phyloP scores from a whole-genome alignment of 306 rosid species.

The Corylus americana region DNA sequence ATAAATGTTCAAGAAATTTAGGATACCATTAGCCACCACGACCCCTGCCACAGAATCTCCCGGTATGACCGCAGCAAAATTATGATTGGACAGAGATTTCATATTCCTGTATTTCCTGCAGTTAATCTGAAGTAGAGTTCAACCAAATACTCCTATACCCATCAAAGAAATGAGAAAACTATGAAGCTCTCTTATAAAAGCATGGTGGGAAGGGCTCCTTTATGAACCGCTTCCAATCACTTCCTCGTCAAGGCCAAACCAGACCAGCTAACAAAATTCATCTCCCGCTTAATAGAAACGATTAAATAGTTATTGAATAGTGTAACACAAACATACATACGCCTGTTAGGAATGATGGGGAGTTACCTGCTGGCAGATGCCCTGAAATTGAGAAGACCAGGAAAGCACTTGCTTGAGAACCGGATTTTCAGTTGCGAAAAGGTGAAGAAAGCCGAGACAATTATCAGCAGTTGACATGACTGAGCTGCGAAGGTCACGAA shows the following conservation, averaged over 20 bases:
- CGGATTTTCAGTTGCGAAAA: slow-evolving; percentile 58
- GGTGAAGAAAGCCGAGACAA: slow-evolving; percentile 38
- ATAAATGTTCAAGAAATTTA: slow-evolving; percentile 82
- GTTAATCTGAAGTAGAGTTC: slow-evolving; percentile 56
- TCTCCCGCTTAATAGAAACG: no score
- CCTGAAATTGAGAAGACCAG: slow-evolving; percentile 47
- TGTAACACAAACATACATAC: neutral
- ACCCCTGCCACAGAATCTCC: slow-evolving; percentile 92
- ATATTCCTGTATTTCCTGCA: slow-evolving; percentile 35
- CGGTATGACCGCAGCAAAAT: slow-evolving; percentile 85
- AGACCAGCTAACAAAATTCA: no score
- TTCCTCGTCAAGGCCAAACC: no score
- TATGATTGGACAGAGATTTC: slow-evolving; percentile 40
- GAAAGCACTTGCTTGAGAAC: slow-evolving; percentile 50
- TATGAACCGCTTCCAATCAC: neutral
- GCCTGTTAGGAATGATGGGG: neutral
- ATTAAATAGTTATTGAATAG: neutral
- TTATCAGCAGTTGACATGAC: slow-evolving; percentile 37
- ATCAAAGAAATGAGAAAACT: neutral
- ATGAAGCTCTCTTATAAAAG: no score
- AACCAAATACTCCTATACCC: neutral
- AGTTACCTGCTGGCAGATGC: slow-evolving; percentile 56
- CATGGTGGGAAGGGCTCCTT: neutral
- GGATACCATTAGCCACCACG: slow-evolving; percentile 75
- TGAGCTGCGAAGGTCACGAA: slow-evolving; percentile 48